phyloP scores from a whole-genome alignment of 2,329 filamentous ascomycete species.

The Talaromyces sp. region DNA sequence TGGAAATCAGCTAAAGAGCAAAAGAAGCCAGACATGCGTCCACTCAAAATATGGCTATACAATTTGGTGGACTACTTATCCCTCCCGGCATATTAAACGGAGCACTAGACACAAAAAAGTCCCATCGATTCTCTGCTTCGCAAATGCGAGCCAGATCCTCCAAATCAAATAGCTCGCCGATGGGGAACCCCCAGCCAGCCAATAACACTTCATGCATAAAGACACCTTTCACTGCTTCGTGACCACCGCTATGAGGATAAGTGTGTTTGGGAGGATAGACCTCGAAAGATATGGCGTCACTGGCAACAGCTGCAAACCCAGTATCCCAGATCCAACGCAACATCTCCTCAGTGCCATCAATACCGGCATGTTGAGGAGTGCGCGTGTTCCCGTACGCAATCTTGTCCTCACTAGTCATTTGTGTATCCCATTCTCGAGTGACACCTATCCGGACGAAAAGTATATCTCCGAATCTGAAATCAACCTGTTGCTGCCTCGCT shows the following conservation, averaged over 20 bases:
- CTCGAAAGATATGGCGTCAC: constrained; percentile 56
- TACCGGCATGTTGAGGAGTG: constrained; percentile 45
- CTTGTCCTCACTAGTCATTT: constrained; percentile 34
- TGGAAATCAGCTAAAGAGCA: too few relatives aligned
- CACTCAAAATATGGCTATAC: constrained; percentile 45
- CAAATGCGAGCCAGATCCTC: constrained; percentile 40
- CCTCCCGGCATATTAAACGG: constrained; percentile 50
- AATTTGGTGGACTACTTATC: constrained; percentile 46
- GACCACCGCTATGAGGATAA: neutral
- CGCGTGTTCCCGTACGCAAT: constrained; percentile 33
- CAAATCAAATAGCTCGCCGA: constrained; percentile 48
- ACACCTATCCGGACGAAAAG: constrained; percentile 47
- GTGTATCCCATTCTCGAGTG: constrained; percentile 41
- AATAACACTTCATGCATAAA: constrained; percentile 49
- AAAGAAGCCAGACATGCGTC: too few relatives aligned
- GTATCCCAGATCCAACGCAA: constrained; percentile 58
- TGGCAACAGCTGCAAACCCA: constrained; percentile 55
- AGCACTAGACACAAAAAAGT: constrained; percentile 50
- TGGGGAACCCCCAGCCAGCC: constrained; percentile 51
- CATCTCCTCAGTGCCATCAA: constrained; percentile 49
- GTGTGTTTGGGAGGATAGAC: constrained; percentile 28
- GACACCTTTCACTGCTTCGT: constrained; percentile 23
- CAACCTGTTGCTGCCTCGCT: constrained; percentile 42
- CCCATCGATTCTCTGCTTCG: constrained; percentile 41
- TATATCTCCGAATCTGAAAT: constrained; percentile 51